phyloP scores from a whole-genome alignment of 2,329 filamentous ascomycete species.

The Coniochaeta ligniaria region DNA sequence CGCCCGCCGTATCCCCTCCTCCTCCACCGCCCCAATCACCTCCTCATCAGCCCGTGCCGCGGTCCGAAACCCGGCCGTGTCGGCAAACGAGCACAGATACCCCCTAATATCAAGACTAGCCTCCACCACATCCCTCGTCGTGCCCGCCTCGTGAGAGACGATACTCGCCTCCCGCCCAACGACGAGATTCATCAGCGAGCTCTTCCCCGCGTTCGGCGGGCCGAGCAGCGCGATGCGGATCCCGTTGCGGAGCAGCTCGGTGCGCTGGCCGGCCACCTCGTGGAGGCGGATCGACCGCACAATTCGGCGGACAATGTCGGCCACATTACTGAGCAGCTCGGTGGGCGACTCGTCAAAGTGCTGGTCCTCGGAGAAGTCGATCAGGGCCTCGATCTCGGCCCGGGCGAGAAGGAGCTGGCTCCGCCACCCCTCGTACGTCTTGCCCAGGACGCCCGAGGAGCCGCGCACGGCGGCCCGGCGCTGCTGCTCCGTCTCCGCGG shows the following conservation, averaged over 20 bases:
- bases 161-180: conserved; percentile 93
- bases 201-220: conserved; percentile 91
- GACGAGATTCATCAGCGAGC: conserved; percentile 82
- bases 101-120: conserved; percentile 83
- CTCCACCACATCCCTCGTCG: conserved; percentile 90
- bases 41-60: conserved; percentile 14
- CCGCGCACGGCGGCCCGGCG: conserved; percentile 78
- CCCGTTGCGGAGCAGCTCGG: conserved; percentile 76
- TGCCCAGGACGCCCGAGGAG: conserved; percentile 60
- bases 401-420: conserved; percentile 69
- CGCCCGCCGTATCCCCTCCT: conserved; percentile 85
- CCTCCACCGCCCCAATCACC: conserved; percentile 66
- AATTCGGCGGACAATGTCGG: conserved; percentile 54
- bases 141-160: conserved; percentile 86
- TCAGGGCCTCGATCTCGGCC: conserved; percentile 88
- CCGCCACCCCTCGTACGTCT: conserved; percentile 79
- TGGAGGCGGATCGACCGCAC: conserved; percentile 59
- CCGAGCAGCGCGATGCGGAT: conserved; percentile 83
- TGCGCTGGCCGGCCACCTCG: conserved; percentile 69
- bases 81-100: conserved; percentile 88
- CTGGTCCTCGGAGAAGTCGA: conserved; percentile 96
- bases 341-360: conserved; percentile 85
- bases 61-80: conserved; percentile 81
- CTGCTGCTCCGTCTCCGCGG: conserved; percentile 84
- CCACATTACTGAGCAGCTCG: conserved; percentile 64